Evolutionary conservation across 805 yeast genomes (phyloP).

Genomic region (Yarrowia deformans): DNA sequence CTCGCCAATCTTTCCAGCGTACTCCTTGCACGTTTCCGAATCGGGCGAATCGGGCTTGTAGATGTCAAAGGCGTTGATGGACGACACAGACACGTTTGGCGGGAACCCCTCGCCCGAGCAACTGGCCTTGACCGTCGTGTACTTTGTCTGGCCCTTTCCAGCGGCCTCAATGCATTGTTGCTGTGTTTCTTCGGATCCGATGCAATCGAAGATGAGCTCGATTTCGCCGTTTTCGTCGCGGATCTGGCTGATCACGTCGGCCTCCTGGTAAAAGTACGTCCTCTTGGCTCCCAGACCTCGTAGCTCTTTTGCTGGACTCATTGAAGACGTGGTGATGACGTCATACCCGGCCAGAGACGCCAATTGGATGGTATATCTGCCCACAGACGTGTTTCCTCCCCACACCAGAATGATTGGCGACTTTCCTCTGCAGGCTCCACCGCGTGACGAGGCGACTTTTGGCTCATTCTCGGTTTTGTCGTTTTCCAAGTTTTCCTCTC

Average conservation of each 20-base stretch:
- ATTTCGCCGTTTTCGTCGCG: constrained; percentile 24
- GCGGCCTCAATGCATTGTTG: constrained; percentile 16
- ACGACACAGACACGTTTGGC: background rate
- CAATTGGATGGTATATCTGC: constrained; percentile 9
- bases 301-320: constrained; percentile 24
- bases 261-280: constrained; percentile 15
- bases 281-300: constrained; percentile 13
- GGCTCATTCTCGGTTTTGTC: too few species aligned
- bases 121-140: constrained; percentile 19
- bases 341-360: constrained; percentile 11
- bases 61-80: constrained; percentile 9
- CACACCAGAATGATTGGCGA: background rate
- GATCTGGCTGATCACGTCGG: constrained; percentile 25
- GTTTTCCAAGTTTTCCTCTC: background rate
- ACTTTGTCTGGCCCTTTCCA: background rate
- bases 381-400: constrained; percentile 36
- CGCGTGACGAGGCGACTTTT: background rate
- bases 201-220: constrained; percentile 21
- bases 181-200: background rate
- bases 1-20: background rate
- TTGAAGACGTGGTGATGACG: constrained; percentile 15
- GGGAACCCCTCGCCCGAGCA: constrained; percentile 6
- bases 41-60: background rate
- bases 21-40: background rate
- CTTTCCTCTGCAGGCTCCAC: background rate